These are phyloP conservation scores for Russula abietina DNA, from an alignment of 768 basidiomycete genomes.

Conservation along the genomic window DNA sequence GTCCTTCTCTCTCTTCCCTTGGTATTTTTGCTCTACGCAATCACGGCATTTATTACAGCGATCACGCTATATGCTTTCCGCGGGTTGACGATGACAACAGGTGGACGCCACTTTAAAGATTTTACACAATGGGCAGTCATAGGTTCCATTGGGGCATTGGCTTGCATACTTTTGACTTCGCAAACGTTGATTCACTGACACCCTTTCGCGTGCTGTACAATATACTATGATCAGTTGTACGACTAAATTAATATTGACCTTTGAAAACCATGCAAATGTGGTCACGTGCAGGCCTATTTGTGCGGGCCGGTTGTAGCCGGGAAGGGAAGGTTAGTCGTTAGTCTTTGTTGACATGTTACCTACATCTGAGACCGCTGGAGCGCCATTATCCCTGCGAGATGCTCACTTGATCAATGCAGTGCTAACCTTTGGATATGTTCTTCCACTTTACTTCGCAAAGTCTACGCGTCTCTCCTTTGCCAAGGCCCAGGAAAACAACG, in stretches of 20 bases:
- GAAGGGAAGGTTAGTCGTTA: too few species aligned
- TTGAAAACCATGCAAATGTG: constrained; percentile 27
- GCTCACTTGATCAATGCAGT: constrained; percentile 53
- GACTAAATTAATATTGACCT: not conserved
- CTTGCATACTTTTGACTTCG: constrained; percentile 53
- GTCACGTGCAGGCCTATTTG: not conserved
- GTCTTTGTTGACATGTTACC: constrained; percentile 16
- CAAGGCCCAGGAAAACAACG: constrained; percentile 26
- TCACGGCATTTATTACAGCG: constrained; percentile 60
- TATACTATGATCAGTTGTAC: not conserved
- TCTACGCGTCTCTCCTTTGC: constrained; percentile 52
- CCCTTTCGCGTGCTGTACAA: not conserved
- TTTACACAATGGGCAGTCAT: constrained; percentile 59
- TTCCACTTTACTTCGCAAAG: constrained; percentile 73
- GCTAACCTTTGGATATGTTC: constrained; percentile 69
- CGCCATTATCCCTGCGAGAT: constrained; percentile 26
- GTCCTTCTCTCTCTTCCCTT: constrained; percentile 66
- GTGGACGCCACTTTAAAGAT: constrained; percentile 46
- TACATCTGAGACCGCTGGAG: constrained; percentile 19
- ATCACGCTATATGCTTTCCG: constrained; percentile 62
- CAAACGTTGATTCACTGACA: constrained; percentile 28
- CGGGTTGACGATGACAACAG: constrained; percentile 40
- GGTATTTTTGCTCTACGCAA: constrained; percentile 66
- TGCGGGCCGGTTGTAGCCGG: not conserved
- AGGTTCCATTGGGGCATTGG: constrained; percentile 57